Conservation (phyloP, 2,329 filamentous ascomycete genomes). For the Lomentospora prolificans region DNA sequence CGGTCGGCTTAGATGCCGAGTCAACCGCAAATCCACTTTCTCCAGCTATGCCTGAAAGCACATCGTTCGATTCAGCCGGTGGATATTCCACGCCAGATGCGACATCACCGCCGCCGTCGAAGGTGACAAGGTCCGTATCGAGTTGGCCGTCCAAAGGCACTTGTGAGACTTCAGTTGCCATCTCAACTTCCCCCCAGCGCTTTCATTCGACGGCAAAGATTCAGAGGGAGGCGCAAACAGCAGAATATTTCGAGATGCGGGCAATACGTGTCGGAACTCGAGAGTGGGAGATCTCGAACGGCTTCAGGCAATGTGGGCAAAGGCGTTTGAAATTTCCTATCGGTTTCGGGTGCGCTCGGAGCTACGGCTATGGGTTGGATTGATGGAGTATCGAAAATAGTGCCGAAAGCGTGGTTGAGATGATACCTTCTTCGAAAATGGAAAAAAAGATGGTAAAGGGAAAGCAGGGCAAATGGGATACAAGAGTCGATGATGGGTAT, state of each 20-base stretch:
- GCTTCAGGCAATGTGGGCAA: no score
- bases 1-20: neutral
- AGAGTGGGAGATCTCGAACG: no score
- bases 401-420: no score
- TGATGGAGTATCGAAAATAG: no score
- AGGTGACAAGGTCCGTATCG: conserved; percentile 28
- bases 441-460: neutral
- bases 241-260: no score
- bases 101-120: conserved; percentile 25
- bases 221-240: neutral
- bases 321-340: no score
- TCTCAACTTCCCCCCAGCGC: neutral
- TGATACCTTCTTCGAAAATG: neutral
- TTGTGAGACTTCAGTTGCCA: conserved; percentile 14
- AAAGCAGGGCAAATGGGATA: no score
- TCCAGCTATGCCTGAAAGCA: neutral
- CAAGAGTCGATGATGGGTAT: no score
- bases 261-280: no score
- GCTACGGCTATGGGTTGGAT: no score
- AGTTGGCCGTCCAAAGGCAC: conserved; percentile 14
- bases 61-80: neutral
- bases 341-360: no score
- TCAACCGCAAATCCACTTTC: neutral
- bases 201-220: neutral
- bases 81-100: neutral